These are phyloP conservation scores for Claviceps citrina DNA, from an alignment of 2,329 filamentous ascomycete genomes.

Conservation along the genomic window DNA sequence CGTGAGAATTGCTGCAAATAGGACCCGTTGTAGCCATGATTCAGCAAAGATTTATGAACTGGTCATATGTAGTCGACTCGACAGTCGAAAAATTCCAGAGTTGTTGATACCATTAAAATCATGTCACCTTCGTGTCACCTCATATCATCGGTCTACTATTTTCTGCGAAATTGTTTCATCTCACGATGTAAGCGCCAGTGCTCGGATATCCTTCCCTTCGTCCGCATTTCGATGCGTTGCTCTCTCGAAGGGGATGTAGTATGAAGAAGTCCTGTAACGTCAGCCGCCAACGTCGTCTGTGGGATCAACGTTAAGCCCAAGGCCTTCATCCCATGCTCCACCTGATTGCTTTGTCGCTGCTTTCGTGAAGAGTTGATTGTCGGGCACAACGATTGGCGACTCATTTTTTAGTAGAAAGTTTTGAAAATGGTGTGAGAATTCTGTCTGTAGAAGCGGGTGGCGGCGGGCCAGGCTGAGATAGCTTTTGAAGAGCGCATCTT, in stretches of 20 bases:
- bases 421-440: constrained; percentile 1
- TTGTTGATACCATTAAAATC: no score
- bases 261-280: background rate
- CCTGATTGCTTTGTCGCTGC: background rate
- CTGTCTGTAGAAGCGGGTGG: constrained; percentile 3
- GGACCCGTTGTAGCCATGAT: background rate
- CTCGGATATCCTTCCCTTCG: background rate
- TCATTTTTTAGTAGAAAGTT: background rate
- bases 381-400: background rate
- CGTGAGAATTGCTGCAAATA: background rate
- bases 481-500: constrained; percentile 1
- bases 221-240: background rate
- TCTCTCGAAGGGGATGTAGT: background rate
- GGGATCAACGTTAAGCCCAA: background rate
- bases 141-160: background rate
- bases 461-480: background rate
- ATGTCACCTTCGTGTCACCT: no score
- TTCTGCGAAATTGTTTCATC: background rate
- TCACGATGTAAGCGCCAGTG: background rate
- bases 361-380: background rate
- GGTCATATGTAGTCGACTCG: background rate
- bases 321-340: background rate
- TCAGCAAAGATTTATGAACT: background rate
- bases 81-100: no score
- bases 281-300: background rate